Conservation (phyloP, 331 rosid genomes). For the Acacia pycnantha region DNA sequence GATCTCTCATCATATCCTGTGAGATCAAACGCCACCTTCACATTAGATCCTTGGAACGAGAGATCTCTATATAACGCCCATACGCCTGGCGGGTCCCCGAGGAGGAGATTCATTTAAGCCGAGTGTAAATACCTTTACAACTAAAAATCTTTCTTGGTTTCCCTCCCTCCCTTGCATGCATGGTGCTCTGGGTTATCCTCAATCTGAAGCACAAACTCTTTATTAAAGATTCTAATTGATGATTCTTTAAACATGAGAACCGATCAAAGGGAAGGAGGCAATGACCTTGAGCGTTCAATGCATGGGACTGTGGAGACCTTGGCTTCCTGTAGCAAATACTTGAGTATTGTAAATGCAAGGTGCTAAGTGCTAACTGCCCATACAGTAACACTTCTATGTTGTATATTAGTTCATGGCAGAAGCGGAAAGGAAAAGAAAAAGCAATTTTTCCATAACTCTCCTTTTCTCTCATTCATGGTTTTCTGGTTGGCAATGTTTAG, state of each 20-base stretch:
- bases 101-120: slow-evolving; percentile 61
- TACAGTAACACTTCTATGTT: slow-evolving; percentile 39
- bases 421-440: slow-evolving; percentile 4
- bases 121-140: slow-evolving; percentile 47
- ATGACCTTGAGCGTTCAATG: slow-evolving; percentile 17
- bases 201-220: slow-evolving; percentile 23
- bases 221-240: slow-evolving; percentile 23
- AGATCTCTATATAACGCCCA: slow-evolving; percentile 42
- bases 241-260: slow-evolving; percentile 33
- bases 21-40: slow-evolving; percentile 51
- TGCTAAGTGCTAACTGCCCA: slow-evolving; percentile 37
- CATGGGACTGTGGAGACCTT: slow-evolving; percentile 36
- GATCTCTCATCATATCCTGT: slow-evolving; percentile 55
- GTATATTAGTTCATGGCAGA: slow-evolving; percentile 48
- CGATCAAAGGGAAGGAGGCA: slow-evolving; percentile 19
- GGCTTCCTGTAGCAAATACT: slow-evolving; percentile 38
- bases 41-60: slow-evolving; percentile 66
- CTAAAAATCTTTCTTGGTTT: slow-evolving; percentile 29
- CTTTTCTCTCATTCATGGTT: not conserved
- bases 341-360: slow-evolving; percentile 60
- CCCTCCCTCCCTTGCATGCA: slow-evolving; percentile 38
- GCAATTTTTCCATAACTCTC: slow-evolving; percentile 34
- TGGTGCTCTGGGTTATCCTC: slow-evolving; percentile 34
- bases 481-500: slow-evolving; percentile 1
- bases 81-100: slow-evolving; percentile 85